Conservation (phyloP, 73 alveolate genomes). For the Paramecium primaurelia region DNA sequence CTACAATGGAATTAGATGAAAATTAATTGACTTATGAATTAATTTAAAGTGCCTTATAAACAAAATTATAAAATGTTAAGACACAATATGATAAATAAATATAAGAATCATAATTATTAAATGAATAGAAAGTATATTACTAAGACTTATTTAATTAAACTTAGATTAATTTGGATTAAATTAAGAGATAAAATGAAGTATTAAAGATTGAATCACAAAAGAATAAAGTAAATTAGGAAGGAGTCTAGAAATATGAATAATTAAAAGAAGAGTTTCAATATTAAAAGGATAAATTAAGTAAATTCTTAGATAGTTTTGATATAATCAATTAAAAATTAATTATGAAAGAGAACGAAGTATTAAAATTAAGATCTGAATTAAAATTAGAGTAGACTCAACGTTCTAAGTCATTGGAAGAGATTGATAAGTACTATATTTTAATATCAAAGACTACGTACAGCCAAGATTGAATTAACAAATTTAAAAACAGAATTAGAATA, state of each 20-base stretch:
- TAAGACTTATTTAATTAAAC: not conserved
- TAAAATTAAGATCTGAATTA: not conserved
- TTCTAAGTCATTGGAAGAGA: constrained; percentile 14
- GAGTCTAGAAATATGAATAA: not conserved
- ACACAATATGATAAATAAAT: not conserved
- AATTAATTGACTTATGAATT: not conserved
- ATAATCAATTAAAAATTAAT: not conserved
- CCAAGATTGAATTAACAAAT: not conserved
- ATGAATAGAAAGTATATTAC: not conserved
- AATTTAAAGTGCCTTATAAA: not conserved
- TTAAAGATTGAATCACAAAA: not conserved
- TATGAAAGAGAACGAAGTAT: constrained; percentile 21
- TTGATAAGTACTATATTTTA: not conserved
- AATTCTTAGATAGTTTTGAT: not conserved
- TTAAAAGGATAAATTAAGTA: not conserved
- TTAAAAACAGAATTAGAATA: not conserved
- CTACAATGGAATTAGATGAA: not conserved
- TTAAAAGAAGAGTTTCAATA: not conserved
- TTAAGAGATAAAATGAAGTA: not conserved
- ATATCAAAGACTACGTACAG: not conserved
- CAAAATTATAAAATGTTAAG: not conserved
- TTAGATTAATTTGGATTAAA: not conserved
- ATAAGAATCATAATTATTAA: not conserved
- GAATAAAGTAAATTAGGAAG: not conserved
- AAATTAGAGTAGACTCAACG: not conserved